Conservation (phyloP, 176 grass and related monocot genomes). For the Cocos nucifera region DNA sequence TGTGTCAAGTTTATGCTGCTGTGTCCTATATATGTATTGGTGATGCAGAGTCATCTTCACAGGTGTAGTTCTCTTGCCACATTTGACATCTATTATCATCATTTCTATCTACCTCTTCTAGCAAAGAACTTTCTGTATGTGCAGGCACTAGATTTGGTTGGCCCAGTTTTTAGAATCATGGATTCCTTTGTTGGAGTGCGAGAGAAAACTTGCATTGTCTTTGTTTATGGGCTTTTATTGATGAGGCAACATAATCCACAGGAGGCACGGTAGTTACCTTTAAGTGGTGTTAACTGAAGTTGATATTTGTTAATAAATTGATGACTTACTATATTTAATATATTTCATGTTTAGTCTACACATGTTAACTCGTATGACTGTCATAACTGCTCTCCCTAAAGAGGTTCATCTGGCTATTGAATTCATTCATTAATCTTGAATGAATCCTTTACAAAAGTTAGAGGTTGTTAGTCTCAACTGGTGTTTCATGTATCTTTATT, state of each 20-base stretch:
- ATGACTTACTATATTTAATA: too few species aligned
- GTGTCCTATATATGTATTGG: conserved; percentile 87
- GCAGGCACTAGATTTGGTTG: conserved; percentile 83
- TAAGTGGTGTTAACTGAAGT: background rate
- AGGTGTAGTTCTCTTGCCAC: conserved; percentile 27
- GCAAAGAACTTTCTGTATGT: conserved; percentile 4
- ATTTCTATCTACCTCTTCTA: background rate
- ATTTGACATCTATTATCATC: background rate
- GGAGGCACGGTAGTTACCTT: conserved; percentile 61
- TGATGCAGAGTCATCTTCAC: conserved; percentile 82
- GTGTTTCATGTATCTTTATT: too few species aligned
- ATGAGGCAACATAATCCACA: conserved; percentile 96
- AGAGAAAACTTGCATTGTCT: conserved; percentile 94
- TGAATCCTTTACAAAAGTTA: too few species aligned
- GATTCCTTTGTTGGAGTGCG: conserved; percentile 88
- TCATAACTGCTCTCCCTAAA: too few species aligned
- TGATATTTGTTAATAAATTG: too few species aligned
- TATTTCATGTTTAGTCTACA: too few species aligned
- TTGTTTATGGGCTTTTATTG: conserved; percentile 88
- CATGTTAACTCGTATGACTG: too few species aligned
- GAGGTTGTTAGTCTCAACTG: too few species aligned
- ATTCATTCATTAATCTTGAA: too few species aligned
- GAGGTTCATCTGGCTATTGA: too few species aligned
- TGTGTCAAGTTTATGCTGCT: conserved; percentile 93
- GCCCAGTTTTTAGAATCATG: conserved; percentile 80